phyloP scores from a whole-genome alignment of 768 basidiomycete genomes.

The Kwoniella sp. region DNA sequence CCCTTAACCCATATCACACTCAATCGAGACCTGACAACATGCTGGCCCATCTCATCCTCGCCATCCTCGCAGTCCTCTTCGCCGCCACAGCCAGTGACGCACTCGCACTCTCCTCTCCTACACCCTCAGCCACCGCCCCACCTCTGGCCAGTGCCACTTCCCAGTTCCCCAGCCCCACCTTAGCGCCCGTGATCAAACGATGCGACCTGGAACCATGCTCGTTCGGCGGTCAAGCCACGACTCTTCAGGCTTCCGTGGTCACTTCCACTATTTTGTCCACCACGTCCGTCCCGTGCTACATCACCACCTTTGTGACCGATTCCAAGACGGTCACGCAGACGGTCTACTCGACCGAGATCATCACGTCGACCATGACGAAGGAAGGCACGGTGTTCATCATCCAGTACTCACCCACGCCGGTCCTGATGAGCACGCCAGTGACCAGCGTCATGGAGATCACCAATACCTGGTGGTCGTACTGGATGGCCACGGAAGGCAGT shows the following conservation, averaged over 20 bases:
- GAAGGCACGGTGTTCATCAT: constrained; percentile 36
- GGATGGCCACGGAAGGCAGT: constrained; percentile 13
- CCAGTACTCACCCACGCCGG: constrained; percentile 31
- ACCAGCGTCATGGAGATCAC: constrained; percentile 23
- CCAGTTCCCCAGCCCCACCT: neutral
- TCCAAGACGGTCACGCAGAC: constrained; percentile 25
- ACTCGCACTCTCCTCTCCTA: neutral
- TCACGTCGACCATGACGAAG: constrained; percentile 33
- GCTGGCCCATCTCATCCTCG: neutral
- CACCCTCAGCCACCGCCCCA: neutral
- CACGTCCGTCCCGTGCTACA: constrained; percentile 37
- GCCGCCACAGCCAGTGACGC: neutral
- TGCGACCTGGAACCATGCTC: constrained; percentile 23
- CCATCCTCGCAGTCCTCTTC: neutral
- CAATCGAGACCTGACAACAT: no score
- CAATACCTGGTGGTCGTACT: constrained; percentile 26
- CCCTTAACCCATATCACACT: neutral
- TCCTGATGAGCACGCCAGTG: constrained; percentile 16
- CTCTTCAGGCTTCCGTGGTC: constrained; percentile 28
- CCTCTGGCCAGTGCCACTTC: neutral
- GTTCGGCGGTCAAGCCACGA: constrained; percentile 13
- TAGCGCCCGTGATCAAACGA: constrained; percentile 5
- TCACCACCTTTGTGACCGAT: constrained; percentile 32
- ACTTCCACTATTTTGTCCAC: constrained; percentile 34
- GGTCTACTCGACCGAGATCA: constrained; percentile 35